Percentiles rank a stretch among this genome's conserved stretches.
Conservation (phyloP, 257 asterid genomes). For the Gynochthodes officinalis region DNA sequence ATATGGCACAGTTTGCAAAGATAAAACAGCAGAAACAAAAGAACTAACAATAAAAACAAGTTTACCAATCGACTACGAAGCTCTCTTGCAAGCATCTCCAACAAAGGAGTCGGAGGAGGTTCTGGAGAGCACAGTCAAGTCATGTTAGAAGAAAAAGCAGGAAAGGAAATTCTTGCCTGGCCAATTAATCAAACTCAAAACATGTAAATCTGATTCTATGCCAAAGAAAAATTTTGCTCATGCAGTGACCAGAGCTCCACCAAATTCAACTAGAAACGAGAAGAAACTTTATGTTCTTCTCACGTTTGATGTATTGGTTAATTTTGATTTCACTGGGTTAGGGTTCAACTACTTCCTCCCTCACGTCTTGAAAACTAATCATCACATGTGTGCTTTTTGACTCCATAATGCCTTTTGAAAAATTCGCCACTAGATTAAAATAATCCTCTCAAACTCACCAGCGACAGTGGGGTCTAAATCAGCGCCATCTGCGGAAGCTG, state of each 20-base stretch:
- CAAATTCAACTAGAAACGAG: background rate
- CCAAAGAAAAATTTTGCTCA: background rate
- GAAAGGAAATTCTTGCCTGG: constrained; percentile 1
- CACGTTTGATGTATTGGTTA: background rate
- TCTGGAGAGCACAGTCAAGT: constrained; percentile 36
- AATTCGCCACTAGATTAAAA: background rate
- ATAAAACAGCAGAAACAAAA: background rate
- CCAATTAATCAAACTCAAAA: background rate
- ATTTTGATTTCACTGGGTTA: background rate
- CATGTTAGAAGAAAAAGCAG: constrained; percentile 1
- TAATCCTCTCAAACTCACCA: constrained; percentile 44
- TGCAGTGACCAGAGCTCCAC: background rate
- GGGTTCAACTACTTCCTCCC: background rate
- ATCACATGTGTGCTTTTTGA: background rate
- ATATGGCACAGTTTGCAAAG: background rate
- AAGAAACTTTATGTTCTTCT: background rate
- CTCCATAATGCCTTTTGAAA: background rate
- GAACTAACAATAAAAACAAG: too few species aligned
- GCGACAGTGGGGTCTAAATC: constrained; percentile 74
- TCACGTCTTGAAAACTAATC: background rate
- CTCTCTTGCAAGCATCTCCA: constrained; percentile 80
- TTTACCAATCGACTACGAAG: constrained; percentile 69
- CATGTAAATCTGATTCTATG: background rate
- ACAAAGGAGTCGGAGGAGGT: constrained; percentile 84
- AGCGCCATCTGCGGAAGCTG: constrained; percentile 74